Evolutionary conservation across 257 asterid genomes (phyloP), one percentile per base, ranked within the genome.

Genomic region (Scutellaria barbata): DNA sequence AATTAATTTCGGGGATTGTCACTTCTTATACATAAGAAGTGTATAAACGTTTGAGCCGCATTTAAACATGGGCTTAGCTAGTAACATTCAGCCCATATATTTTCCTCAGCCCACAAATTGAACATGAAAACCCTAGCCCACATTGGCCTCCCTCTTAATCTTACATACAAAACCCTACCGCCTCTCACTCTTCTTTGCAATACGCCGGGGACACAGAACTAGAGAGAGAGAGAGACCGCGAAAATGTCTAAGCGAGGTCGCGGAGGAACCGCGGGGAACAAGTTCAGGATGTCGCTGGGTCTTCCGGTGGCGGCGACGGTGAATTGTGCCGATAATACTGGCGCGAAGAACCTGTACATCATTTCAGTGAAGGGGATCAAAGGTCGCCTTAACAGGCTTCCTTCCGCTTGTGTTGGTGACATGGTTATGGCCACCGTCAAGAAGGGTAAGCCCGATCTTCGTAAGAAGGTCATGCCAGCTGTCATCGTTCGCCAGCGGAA

Each of bases 211-310:
- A 50, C 8, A 22, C 35, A 30, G 35, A 30, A 10, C 14, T 1
- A 13, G 13, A 41, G 42, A 51, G 64, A 47, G 35, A 54, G 57
- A 68, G 48, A 13, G 35, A 5, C 65, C 17, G 73, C 82, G 37
- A 80, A 59, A 66, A 86, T 86, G 92, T 86, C 92, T 86, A 86
- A 86, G 84, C 82, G 92, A 86, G 92, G 92, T 86, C 89, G 94
- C 58, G 94, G 94, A 68, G 90, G 89, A 48, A 65, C 89, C 5
- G 90, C 94, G 30, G 90, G 94, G 41, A 87, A 87, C 87, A 87
- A 87, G 79, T 85, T 87, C 78, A 61, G 93, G 75, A 87, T 87
- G 90, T 87, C 93, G 22, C 80, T 85, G 71, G 94, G 94, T 81
- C 83, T 87, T 43, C 90, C 94, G 52, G 94, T 85, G 79, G 90